A percentile compares a stretch with the other conserved stretches of the same genome.
Evolutionary conservation across 2,329 filamentous ascomycete genomes (phyloP).

Genomic region (Venturia carpophila): DNA sequence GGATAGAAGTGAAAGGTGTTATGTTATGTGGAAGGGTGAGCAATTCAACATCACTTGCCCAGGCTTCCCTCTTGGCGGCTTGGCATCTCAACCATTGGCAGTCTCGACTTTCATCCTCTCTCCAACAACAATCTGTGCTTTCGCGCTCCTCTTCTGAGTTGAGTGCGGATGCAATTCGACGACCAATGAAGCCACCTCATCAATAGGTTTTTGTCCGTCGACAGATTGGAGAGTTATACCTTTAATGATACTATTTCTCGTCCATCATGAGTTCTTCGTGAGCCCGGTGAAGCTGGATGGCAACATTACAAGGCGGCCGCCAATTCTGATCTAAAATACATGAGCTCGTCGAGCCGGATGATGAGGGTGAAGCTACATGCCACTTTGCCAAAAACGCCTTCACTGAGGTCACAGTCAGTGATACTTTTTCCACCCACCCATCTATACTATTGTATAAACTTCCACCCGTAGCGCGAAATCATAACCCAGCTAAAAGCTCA

Average conservation of each 20-base stretch:
- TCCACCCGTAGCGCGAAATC: background rate
- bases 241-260: background rate
- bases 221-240: slow-evolving; percentile 17
- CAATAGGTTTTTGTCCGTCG: slow-evolving; percentile 19
- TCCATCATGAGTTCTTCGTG: slow-evolving; percentile 17
- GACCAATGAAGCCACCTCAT: slow-evolving; percentile 12
- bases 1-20: background rate
- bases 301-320: background rate
- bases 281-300: slow-evolving; percentile 15
- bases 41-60: background rate
- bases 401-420: background rate
- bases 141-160: slow-evolving; percentile 6
- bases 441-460: background rate
- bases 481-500: background rate
- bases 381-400: background rate
- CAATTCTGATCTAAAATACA: background rate
- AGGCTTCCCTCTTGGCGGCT: background rate
- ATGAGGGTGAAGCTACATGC: slow-evolving; percentile 15
- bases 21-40: background rate
- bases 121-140: slow-evolving; percentile 14
- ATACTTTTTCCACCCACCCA: background rate
- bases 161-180: slow-evolving; percentile 11
- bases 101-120: background rate
- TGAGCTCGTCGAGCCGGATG: slow-evolving; percentile 6
- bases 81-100: background rate